Conservation (phyloP, 768 basidiomycete genomes). For the Amanita pallidorosea region DNA sequence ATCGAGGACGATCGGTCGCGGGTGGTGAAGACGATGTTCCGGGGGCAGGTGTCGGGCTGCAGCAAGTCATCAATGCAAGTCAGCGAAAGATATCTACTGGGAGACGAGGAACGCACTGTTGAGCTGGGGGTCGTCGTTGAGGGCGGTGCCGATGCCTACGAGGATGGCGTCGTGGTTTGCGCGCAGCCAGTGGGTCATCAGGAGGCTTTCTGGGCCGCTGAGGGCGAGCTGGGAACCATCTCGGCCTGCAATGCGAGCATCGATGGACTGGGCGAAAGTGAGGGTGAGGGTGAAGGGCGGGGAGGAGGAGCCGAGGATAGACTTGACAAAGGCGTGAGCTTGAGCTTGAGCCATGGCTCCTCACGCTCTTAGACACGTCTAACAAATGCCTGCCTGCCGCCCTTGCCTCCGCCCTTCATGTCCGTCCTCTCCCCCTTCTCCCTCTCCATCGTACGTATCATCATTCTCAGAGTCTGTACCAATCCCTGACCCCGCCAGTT, state of each 20-base stretch:
- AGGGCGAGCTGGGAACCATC: slow-evolving; percentile 67
- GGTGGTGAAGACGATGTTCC: slow-evolving; percentile 34
- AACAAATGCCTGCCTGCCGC: neutral
- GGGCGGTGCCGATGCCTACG: slow-evolving; percentile 80
- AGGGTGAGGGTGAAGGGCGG: slow-evolving; percentile 51
- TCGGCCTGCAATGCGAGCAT: slow-evolving; percentile 78
- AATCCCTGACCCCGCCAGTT: neutral
- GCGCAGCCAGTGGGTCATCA: slow-evolving; percentile 94
- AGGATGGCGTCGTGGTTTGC: slow-evolving; percentile 90
- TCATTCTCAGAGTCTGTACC: too few species aligned
- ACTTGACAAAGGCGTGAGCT: neutral
- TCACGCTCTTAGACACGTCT: slow-evolving; percentile 4
- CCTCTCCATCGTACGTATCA: neutral
- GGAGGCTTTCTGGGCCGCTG: slow-evolving; percentile 79
- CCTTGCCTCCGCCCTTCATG: neutral
- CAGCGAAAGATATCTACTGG: neutral
- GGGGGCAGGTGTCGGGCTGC: slow-evolving; percentile 49
- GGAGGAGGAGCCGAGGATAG: slow-evolving; percentile 13
- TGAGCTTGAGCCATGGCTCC: neutral
- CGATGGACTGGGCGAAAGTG: slow-evolving; percentile 79
- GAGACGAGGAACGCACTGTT: slow-evolving; percentile 48
- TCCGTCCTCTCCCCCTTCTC: slow-evolving; percentile 1
- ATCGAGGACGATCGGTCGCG: slow-evolving; percentile 82
- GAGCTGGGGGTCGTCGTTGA: slow-evolving; percentile 92
- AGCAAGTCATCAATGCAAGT: neutral